Base-by-base conservation (phyloP, 257 asterid genomes). In the Petunia axillaris region DNA sequence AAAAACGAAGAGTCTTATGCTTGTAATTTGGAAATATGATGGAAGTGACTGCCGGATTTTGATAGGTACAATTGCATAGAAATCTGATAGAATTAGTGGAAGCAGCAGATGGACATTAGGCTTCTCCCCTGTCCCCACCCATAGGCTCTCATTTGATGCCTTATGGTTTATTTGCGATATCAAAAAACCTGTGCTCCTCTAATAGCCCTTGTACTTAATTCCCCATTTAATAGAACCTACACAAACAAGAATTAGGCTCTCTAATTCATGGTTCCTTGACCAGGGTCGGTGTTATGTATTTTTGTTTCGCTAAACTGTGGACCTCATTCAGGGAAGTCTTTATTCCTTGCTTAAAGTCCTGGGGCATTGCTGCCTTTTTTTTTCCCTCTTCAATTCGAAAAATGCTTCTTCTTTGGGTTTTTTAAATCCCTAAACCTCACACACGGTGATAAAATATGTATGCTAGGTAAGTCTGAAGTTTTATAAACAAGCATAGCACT, bases 11-110 rank as follows among this genome's bases (percentile, higher is more conserved):
- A 25, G 25, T 25, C 25, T 25, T 25, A 3, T 71, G 35, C 6
- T 71, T 5, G 44, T 50, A 71, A 11, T 48, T 48, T 71, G 77
- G 77, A 71, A 71, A 35, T 50, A 5, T 71, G 41, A 71, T 48
- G 77, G 77, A 71, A 50, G 48, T 48, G 35, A 48, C 48, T 71
- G 77, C 44, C 0, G 16, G 39, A 48, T 35, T 71, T 50, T 71
- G 77, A 48, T 71, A 6, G 3, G 16, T 71, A 71, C 48, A 71
- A 48, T 71, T 59, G n/a, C 4, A n/a, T 71, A 71, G 62, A 48
- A 2, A 48, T 71, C 7, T 71, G 54, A 1, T 71, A 48, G 60
- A 48, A 14, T 25, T 5, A 2, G 60, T 35, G 39, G 77, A 48
- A 48, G 60, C 60, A 35, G 35, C 60, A 71, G 43, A 35, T 71